Evolutionary conservation across 2,329 filamentous ascomycete species (phyloP).

Genomic region (Simplicillium aogashimaense): DNA sequence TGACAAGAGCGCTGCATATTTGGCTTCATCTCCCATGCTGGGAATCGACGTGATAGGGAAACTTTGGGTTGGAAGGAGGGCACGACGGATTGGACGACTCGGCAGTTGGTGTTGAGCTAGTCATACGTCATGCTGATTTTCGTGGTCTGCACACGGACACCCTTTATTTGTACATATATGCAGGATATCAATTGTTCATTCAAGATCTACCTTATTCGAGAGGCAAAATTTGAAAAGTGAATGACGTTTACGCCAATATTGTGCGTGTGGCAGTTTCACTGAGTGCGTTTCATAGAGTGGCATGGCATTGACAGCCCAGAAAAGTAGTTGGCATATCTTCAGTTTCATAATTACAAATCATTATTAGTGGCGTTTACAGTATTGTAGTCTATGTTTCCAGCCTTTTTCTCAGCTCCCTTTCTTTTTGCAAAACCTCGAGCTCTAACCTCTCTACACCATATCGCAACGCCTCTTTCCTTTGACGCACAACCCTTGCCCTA

Average conservation of each 20-base stretch:
- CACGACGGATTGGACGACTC: too few relatives aligned
- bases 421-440: slow-evolving; percentile 72
- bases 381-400: slow-evolving; percentile 23
- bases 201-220: not conserved
- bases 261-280: too few relatives aligned
- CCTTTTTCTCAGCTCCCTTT: slow-evolving; percentile 45
- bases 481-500: slow-evolving; percentile 51
- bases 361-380: not conserved
- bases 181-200: not conserved
- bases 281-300: too few relatives aligned
- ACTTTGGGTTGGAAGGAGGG: too few relatives aligned
- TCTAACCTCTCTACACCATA: slow-evolving; percentile 82
- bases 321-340: too few relatives aligned
- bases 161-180: not conserved
- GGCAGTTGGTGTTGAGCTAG: too few relatives aligned
- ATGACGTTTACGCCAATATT: too few relatives aligned
- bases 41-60: too few relatives aligned
- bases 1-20: slow-evolving; percentile 7
- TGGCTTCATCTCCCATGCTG: slow-evolving; percentile 1
- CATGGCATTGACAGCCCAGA: too few relatives aligned
- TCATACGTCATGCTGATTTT: too few relatives aligned
- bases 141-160: too few relatives aligned
- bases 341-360: not conserved
- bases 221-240: too few relatives aligned
- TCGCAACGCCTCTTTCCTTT: slow-evolving; percentile 76